Conservation (phyloP, 179 eudicot species). For the Carnegiea gigantea region DNA sequence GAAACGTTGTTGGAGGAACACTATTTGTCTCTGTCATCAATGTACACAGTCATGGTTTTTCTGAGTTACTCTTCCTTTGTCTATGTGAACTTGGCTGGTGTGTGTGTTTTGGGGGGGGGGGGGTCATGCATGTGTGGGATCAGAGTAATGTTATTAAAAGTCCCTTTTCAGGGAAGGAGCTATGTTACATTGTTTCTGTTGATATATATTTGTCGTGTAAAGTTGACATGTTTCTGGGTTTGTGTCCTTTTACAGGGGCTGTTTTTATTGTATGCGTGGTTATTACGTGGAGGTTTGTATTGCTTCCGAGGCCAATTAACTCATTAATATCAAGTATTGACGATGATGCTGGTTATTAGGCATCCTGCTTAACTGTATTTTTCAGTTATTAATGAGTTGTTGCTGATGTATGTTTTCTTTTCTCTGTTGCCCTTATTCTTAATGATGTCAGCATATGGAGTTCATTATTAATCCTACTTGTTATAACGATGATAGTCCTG, state of each 20-base stretch:
- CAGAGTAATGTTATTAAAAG: background rate
- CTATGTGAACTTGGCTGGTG: background rate
- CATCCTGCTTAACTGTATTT: constrained; percentile 9
- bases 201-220: background rate
- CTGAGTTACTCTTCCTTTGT: too few species aligned
- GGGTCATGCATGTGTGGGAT: background rate
- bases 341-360: background rate
- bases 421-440: constrained; percentile 17
- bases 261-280: constrained; percentile 84
- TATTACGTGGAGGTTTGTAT: constrained; percentile 88
- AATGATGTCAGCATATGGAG: constrained; percentile 73
- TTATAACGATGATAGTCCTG: constrained; percentile 82
- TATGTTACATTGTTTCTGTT: background rate
- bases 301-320: constrained; percentile 5
- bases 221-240: constrained; percentile 6
- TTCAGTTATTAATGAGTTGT: background rate
- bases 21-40: background rate
- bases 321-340: background rate
- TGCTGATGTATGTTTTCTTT: constrained; percentile 20
- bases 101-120: background rate
- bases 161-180: background rate
- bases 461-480: constrained; percentile 79
- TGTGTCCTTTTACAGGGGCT: constrained; percentile 60
- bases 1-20: too few species aligned
- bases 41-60: background rate